Percentiles rank a stretch among this genome's conserved stretches.
Conservation (phyloP, 2,329 filamentous ascomycete genomes). For the Gyromitra esculenta region DNA sequence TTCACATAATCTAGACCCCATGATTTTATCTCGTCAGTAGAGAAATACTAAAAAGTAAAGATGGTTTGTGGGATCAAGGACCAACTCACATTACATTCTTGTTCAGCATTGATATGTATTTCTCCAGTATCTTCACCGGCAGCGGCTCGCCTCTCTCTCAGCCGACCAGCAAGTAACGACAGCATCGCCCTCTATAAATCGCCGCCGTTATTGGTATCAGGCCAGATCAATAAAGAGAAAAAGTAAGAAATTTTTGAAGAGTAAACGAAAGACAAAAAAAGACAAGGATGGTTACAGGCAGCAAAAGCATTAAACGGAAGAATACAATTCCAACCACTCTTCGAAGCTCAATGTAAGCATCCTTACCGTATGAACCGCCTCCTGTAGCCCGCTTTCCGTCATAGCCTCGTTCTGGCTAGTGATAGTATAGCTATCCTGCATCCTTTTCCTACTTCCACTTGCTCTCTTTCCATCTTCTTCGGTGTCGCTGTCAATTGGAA, state of each 20-base stretch:
- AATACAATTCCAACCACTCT: conserved; percentile 44
- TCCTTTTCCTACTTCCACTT: conserved; percentile 68
- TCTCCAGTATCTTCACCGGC: conserved; percentile 33
- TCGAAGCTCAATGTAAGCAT: conserved; percentile 45
- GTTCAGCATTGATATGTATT: conserved; percentile 38
- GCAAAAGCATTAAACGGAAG: conserved; percentile 19
- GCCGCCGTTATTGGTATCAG: conserved; percentile 42
- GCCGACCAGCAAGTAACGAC: conserved; percentile 41
- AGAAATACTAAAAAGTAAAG: background rate
- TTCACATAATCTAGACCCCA: conserved; percentile 39
- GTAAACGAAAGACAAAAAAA: conserved; percentile 8
- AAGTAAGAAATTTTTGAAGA: background rate
- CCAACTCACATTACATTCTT: conserved; percentile 43
- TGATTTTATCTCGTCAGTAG: background rate
- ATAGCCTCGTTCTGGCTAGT: conserved; percentile 71
- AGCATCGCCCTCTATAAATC: conserved; percentile 46
- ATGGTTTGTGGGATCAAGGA: background rate
- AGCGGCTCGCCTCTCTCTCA: conserved; percentile 36
- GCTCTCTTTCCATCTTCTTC: conserved; percentile 60
- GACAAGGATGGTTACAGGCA: background rate
- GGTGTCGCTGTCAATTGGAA: conserved; percentile 57
- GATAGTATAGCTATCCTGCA: conserved; percentile 71
- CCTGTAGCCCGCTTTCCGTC: conserved; percentile 68
- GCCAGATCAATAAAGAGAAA: conserved; percentile 9
- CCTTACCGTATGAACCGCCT: conserved; percentile 61